These are phyloP conservation scores for Microbotryum lychnidis-dioicae DNA, from an alignment of 1,284 basidiomycete species.

Conservation along the genomic window DNA sequence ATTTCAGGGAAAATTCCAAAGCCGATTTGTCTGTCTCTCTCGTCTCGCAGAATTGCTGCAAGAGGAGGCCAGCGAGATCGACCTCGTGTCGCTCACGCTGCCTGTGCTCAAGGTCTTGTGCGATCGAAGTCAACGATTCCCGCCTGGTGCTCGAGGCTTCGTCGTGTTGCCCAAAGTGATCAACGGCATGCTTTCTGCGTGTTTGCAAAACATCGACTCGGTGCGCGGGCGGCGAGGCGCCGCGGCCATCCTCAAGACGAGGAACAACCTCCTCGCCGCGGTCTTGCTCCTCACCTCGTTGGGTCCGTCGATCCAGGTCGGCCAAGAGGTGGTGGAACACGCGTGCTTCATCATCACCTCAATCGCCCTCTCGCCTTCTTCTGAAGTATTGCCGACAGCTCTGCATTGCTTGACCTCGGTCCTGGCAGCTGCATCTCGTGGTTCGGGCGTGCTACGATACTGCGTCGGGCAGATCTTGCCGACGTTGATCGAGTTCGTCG, in stretches of 20 bases:
- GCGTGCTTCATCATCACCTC: constrained; percentile 75
- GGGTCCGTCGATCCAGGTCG: constrained; percentile 59
- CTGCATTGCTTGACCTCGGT: constrained; percentile 80
- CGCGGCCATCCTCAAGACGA: constrained; percentile 72
- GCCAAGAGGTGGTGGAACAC: constrained; percentile 70
- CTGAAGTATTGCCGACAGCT: constrained; percentile 76
- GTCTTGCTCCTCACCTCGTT: constrained; percentile 78
- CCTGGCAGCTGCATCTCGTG: constrained; percentile 56
- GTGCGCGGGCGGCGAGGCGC: constrained; percentile 79
- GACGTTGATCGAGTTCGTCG: constrained; percentile 67
- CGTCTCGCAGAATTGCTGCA: constrained; percentile 59
- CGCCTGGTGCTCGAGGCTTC: constrained; percentile 15
- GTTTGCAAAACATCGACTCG: constrained; percentile 77
- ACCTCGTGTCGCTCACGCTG: constrained; percentile 68
- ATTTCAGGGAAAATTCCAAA: too few relatives aligned
- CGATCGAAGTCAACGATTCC: constrained; percentile 41
- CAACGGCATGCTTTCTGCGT: constrained; percentile 77
- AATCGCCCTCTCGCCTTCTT: constrained; percentile 53
- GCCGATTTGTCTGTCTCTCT: not conserved
- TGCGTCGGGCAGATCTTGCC: constrained; percentile 68
- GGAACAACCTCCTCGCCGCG: constrained; percentile 78
- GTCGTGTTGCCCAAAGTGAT: constrained; percentile 47
- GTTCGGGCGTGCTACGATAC: constrained; percentile 57
- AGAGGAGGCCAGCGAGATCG: constrained; percentile 69
- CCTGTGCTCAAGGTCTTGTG: constrained; percentile 68